Evolutionary conservation across 2,329 filamentous ascomycete genomes (phyloP).

Genomic region (Zymoseptoria ardabiliae): DNA sequence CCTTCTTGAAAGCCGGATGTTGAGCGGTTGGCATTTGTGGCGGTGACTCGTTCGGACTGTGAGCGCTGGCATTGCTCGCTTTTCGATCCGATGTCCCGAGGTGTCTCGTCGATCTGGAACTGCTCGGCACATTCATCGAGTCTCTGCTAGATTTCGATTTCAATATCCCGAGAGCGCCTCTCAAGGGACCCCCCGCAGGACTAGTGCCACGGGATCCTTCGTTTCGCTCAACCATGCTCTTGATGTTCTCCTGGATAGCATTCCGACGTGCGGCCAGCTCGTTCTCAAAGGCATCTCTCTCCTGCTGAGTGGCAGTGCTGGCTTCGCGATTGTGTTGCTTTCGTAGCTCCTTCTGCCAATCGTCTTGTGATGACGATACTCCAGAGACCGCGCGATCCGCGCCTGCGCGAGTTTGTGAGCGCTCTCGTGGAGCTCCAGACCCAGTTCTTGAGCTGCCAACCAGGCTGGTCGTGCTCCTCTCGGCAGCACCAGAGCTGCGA

Average conservation of each 20-base stretch:
- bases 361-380: constrained; percentile 12
- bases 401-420: not conserved
- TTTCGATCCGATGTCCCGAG: constrained; percentile 52
- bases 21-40: constrained; percentile 17
- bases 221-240: constrained; percentile 55
- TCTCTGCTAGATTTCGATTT: constrained; percentile 61
- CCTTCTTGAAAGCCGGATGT: constrained; percentile 19
- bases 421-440: not conserved
- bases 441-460: not conserved
- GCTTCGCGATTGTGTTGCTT: constrained; percentile 42
- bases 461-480: constrained; percentile 7
- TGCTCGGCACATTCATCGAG: constrained; percentile 49
- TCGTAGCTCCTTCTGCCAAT: constrained; percentile 45
- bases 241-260: constrained; percentile 65
- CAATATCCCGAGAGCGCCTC: constrained; percentile 54
- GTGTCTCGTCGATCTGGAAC: constrained; percentile 41
- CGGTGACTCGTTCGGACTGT: constrained; percentile 12
- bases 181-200: constrained; percentile 36
- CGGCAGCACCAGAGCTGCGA: constrained; percentile 32
- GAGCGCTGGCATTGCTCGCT: constrained; percentile 31
- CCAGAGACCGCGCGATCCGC: constrained; percentile 5
- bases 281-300: constrained; percentile 63
- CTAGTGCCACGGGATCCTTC: constrained; percentile 31
- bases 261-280: constrained; percentile 64
- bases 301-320: constrained; percentile 47